Conservation (phyloP, 2,329 filamentous ascomycete species). For the Aspergillus udagawae region DNA sequence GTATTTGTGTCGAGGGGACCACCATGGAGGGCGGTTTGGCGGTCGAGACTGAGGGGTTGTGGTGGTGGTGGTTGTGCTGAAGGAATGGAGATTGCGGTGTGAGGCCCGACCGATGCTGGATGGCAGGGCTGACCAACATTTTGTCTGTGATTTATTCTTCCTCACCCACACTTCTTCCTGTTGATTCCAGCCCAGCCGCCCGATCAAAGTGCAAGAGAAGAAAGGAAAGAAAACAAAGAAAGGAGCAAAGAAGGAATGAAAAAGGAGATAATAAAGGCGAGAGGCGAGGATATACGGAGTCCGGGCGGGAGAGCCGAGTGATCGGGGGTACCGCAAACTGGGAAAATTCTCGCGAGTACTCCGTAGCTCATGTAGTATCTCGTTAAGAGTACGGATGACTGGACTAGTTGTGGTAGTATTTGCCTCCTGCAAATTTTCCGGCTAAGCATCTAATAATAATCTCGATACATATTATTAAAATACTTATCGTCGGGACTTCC, state of each 20-base stretch:
- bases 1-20: neutral
- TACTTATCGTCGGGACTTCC: neutral
- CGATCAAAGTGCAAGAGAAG: neutral
- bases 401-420: neutral
- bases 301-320: slow-evolving; percentile 4
- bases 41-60: slow-evolving; percentile 1
- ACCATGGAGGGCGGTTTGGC: slow-evolving; percentile 5
- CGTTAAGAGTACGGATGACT: no score
- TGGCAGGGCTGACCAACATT: neutral
- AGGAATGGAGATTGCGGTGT: slow-evolving; percentile 7
- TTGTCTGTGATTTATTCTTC: neutral
- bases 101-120: slow-evolving; percentile 1
- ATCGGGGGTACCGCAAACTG: neutral
- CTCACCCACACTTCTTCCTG: neutral
- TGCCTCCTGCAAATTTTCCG: neutral
- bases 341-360: neutral
- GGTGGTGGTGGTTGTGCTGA: neutral
- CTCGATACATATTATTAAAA: neutral
- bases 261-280: slow-evolving; percentile 3
- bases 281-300: neutral
- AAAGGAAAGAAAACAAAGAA: neutral
- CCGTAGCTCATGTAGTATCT: neutral
- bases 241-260: neutral
- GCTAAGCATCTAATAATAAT: neutral
- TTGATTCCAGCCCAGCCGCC: neutral